Evolutionary conservation across 306 rosid species (phyloP).

Genomic region (Adenanthera pavonina): DNA sequence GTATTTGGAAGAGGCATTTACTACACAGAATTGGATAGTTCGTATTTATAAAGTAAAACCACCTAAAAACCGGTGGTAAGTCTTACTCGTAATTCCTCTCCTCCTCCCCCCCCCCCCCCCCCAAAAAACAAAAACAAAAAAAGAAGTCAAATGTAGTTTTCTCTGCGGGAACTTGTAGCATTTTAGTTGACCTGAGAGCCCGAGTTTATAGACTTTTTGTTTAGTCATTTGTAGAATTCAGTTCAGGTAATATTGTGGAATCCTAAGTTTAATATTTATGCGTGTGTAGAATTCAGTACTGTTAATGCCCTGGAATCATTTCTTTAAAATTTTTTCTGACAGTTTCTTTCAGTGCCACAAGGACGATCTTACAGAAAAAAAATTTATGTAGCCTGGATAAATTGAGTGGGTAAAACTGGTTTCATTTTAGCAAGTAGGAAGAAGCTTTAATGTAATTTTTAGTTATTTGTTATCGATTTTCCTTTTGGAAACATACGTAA

Average conservation of each 20-base stretch:
- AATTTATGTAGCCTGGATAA: background rate
- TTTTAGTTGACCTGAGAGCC: conserved; percentile 48
- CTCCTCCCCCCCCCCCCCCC: background rate
- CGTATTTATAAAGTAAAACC: conserved; percentile 99
- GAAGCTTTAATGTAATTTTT: no score
- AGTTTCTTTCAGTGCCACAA: background rate
- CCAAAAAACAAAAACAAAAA: background rate
- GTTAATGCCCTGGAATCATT: conserved; percentile 20
- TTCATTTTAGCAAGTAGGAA: background rate
- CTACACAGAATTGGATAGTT: conserved; percentile 97
- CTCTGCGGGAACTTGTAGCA: conserved; percentile 51
- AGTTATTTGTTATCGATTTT: no score
- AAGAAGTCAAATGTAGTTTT: conserved; percentile 4
- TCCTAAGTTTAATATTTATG: background rate
- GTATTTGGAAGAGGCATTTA: conserved; percentile 96
- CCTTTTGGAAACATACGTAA: no score
- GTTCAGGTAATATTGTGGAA: conserved; percentile 8
- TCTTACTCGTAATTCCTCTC: background rate
- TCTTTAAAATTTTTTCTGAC: background rate
- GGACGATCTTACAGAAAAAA: background rate
- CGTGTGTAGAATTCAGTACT: background rate
- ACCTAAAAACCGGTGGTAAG: conserved; percentile 93
- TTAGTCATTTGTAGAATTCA: conserved; percentile 50
- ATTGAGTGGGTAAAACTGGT: background rate
- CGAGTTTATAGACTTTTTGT: conserved; percentile 38